These are phyloP conservation scores for Ensete ventricosum DNA, from an alignment of 176 grass and related monocot genomes.

Conservation along the genomic window DNA sequence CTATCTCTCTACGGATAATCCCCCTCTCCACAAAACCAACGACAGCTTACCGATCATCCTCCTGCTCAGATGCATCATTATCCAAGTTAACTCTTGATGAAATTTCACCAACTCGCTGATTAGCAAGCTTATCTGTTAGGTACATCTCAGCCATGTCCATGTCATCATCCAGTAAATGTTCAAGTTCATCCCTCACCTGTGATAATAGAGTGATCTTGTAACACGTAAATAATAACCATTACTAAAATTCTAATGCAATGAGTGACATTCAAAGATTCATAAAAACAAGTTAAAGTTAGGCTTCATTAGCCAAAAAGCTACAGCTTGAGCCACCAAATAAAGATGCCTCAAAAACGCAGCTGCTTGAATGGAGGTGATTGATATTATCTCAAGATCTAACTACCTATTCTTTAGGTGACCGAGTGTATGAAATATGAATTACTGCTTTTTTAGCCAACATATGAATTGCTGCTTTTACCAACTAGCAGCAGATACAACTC, in stretches of 20 bases:
- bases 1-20: background rate
- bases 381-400: too few relatives aligned
- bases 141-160: slow-evolving; percentile 59
- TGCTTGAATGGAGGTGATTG: too few relatives aligned
- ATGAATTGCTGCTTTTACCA: too few relatives aligned
- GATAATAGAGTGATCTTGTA: background rate
- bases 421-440: too few relatives aligned
- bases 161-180: slow-evolving; percentile 63
- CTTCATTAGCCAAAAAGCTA: background rate
- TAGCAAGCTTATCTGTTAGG: slow-evolving; percentile 41
- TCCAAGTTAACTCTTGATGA: slow-evolving; percentile 24
- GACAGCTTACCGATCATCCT: slow-evolving; percentile 5
- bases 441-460: too few relatives aligned
- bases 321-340: too few relatives aligned
- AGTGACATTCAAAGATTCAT: background rate
- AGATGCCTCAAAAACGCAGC: too few relatives aligned
- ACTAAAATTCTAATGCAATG: background rate
- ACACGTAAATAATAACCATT: background rate
- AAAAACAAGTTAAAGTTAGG: background rate
- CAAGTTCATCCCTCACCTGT: slow-evolving; percentile 61
- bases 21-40: background rate
- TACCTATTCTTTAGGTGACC: too few relatives aligned
- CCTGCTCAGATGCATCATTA: slow-evolving; percentile 11
- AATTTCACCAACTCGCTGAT: slow-evolving; percentile 31
- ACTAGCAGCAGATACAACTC: too few relatives aligned